Percentiles rank a stretch among this genome's conserved stretches.
These are phyloP conservation scores for Knoxdaviesia proteae DNA, from an alignment of 2,329 filamentous ascomycete genomes.

Conservation along the genomic window DNA sequence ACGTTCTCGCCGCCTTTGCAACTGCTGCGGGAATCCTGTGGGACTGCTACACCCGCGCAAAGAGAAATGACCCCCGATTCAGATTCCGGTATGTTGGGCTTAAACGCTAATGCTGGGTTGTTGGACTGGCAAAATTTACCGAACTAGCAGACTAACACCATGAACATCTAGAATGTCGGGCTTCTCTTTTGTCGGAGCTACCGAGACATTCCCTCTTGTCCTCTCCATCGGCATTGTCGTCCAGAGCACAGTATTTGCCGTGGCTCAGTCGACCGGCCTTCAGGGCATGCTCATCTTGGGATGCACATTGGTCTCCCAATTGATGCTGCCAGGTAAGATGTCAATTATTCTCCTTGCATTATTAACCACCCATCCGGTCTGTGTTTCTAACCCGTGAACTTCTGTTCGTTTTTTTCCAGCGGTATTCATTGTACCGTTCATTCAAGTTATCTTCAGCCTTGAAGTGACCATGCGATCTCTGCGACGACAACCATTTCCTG, in stretches of 20 bases:
- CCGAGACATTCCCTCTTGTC: slow-evolving; percentile 33
- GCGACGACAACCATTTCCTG: slow-evolving; percentile 31
- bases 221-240: slow-evolving; percentile 34
- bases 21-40: slow-evolving; percentile 35
- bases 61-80: slow-evolving; percentile 18
- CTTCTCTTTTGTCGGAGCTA: slow-evolving; percentile 22
- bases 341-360: no score
- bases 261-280: slow-evolving; percentile 34
- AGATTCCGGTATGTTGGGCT: slow-evolving; percentile 18
- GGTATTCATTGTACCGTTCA: slow-evolving; percentile 44
- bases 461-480: slow-evolving; percentile 38
- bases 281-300: slow-evolving; percentile 25
- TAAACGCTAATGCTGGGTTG: neutral
- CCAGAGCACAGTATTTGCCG: slow-evolving; percentile 36
- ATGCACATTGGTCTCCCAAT: slow-evolving; percentile 31
- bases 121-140: neutral
- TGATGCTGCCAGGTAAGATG: slow-evolving; percentile 36
- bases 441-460: slow-evolving; percentile 43
- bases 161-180: slow-evolving; percentile 13
- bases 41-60: slow-evolving; percentile 28
- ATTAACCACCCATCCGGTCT: no score
- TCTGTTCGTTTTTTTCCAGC: slow-evolving; percentile 18
- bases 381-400: neutral
- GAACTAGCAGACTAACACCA: slow-evolving; percentile 1
- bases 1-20: slow-evolving; percentile 33